Evolutionary conservation across 352 stramenopile species (phyloP), one percentile per base, ranked within the genome.

Genomic region (Phytophthora palmivora): DNA sequence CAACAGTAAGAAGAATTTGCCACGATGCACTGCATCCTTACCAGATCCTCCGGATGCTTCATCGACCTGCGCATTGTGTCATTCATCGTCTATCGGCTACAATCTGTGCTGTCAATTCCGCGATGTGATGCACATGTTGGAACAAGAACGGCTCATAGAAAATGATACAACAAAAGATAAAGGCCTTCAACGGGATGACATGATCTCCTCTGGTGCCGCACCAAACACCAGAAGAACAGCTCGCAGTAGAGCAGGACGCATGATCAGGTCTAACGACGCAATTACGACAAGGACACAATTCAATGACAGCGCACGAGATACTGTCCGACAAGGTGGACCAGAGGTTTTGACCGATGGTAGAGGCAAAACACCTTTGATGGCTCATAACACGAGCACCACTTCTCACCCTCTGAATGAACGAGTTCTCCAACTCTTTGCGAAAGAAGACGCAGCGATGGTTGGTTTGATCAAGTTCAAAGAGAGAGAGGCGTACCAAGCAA

Each of bases 401-500:
- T 14, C 10, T 0, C 41, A 32, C n/a, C 11, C 51, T 19, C 15
- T 64, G 1, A 73, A 61, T 18, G 51, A 63, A 5, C 78, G 78
- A 7, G 49, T 91, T 2, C 37, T 84, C 1, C 44, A 74, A 21
- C 69, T 93, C 18, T 81, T 91, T n/a, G 66, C 67, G 0, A 51
- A 72, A 26, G 76, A 93, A 24, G 84, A 91, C 46, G 54, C 71
- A 28, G 67, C 77, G 10, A 76, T 93, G 57, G 41, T 86, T 19
- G 70, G 74, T 8, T 65, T 91, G 12, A 89, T 93, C 67, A 76
- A 76, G 62, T 89, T 69, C 60, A 84, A 89, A 37, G 78, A 93
- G 64, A 87, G 79, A 22, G 72, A 76, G 3, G 72, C 36, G 5
- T 51, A 73, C 28, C 62, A 67, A 0, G 70, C 70, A 24, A 12